These are phyloP conservation scores for Paxillus rubicundulus DNA, from an alignment of 768 basidiomycete genomes.

Conservation along the genomic window DNA sequence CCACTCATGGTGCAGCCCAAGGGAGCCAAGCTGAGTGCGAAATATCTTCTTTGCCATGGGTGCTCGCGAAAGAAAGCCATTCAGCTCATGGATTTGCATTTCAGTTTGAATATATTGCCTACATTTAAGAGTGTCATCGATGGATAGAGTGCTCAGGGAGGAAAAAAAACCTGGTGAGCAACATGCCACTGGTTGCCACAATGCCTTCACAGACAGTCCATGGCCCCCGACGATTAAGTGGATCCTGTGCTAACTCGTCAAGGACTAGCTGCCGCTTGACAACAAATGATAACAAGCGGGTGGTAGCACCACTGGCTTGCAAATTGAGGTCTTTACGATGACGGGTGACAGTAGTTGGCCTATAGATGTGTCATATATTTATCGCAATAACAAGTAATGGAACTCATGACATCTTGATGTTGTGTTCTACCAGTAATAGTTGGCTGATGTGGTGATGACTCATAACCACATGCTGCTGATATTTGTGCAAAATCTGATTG, in stretches of 20 bases:
- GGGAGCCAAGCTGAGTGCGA: conserved; percentile 5
- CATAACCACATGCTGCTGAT: conserved; percentile 25
- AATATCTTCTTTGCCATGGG: conserved; percentile 28
- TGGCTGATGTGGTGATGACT: conserved; percentile 20
- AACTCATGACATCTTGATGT: conserved; percentile 13
- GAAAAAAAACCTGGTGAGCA: conserved; percentile 7
- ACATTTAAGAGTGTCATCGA: not conserved
- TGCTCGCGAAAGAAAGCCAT: conserved; percentile 24
- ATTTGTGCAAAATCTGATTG: conserved; percentile 3
- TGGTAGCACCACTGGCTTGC: conserved; percentile 26
- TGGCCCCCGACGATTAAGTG: conserved; percentile 13
- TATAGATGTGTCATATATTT: conserved; percentile 16
- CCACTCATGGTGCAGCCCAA: conserved; percentile 36
- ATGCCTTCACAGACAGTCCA: conserved; percentile 19
- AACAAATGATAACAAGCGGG: conserved; percentile 9
- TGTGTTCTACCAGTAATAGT: conserved; percentile 25
- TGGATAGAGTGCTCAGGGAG: not conserved
- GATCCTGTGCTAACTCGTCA: conserved; percentile 22
- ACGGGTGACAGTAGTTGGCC: conserved; percentile 28
- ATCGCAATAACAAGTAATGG: not conserved
- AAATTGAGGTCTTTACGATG: conserved; percentile 24
- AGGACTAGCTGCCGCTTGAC: conserved; percentile 23
- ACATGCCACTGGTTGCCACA: conserved; percentile 13
- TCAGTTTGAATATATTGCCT: conserved; percentile 13
- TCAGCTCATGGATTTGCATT: conserved; percentile 22